Percentiles rank a stretch among this genome's conserved stretches.
These are phyloP conservation scores for Peronospora farinosa DNA, from an alignment of 352 stramenopile species.

Conservation along the genomic window DNA sequence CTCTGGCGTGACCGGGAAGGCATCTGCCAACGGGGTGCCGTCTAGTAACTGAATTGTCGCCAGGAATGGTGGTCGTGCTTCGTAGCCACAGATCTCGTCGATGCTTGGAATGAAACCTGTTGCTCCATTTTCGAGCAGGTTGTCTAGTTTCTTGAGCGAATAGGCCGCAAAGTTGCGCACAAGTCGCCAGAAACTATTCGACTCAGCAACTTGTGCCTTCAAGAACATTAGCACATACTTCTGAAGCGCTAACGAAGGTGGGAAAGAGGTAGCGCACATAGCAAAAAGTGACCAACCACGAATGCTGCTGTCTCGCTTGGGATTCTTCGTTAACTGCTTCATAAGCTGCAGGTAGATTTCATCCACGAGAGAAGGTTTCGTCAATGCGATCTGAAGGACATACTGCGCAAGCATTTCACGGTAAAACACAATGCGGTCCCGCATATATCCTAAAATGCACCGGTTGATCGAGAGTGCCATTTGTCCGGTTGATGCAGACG, in stretches of 20 bases:
- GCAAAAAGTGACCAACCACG: conserved; percentile 91
- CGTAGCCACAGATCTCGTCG: conserved; percentile 90
- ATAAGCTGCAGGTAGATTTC: conserved; percentile 92
- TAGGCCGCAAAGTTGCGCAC: conserved; percentile 89
- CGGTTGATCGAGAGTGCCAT: conserved; percentile 87
- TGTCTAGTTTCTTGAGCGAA: conserved; percentile 88
- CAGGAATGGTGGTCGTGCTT: conserved; percentile 89
- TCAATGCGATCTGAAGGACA: conserved; percentile 88
- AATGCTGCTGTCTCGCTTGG: conserved; percentile 85
- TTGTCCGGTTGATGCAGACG: conserved; percentile 29
- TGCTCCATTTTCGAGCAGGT: conserved; percentile 76
- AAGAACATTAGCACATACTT: conserved; percentile 90
- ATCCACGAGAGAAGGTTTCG: conserved; percentile 84
- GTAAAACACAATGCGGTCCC: conserved; percentile 91
- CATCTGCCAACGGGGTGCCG: conserved; percentile 84
- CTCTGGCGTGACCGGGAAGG: conserved; percentile 90
- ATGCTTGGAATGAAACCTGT: conserved; percentile 92
- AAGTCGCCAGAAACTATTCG: conserved; percentile 68
- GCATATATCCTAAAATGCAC: conserved; percentile 92
- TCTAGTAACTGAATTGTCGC: conserved; percentile 91
- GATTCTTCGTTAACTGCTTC: conserved; percentile 92
- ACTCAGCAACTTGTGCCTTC: conserved; percentile 62
- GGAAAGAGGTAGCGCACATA: conserved; percentile 90
- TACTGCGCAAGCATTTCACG: conserved; percentile 91
- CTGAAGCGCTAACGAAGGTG: conserved; percentile 80